A percentile compares a stretch with the other conserved stretches of the same genome.
Evolutionary conservation across 164 flowering plant species (phyloP).

Genomic region (Berberis vulgaris): DNA sequence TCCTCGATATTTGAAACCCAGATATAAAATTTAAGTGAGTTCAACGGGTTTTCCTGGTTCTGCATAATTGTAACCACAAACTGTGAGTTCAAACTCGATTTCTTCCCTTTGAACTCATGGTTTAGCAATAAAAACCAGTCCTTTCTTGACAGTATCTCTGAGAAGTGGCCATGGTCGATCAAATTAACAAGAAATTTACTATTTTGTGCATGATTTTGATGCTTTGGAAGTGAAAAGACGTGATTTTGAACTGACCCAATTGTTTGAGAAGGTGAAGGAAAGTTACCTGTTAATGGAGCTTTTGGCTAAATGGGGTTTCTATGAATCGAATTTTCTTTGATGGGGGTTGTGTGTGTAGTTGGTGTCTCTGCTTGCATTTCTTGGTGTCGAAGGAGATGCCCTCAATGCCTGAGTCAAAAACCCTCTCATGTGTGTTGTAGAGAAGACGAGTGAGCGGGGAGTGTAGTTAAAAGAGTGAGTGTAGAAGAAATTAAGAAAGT

Average conservation of each 20-base stretch:
- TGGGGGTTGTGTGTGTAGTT: no score
- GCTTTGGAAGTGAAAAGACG: neutral
- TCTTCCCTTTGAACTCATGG: conserved; percentile 37
- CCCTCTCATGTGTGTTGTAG: no score
- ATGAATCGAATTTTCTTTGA: no score
- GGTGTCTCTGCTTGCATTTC: no score
- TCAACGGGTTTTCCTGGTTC: conserved; percentile 58
- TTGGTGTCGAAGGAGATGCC: no score
- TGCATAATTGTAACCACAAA: conserved; percentile 52
- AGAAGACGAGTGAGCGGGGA: no score
- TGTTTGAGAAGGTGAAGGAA: no score
- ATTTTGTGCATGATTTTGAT: neutral
- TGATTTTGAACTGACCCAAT: neutral
- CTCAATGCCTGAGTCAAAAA: no score
- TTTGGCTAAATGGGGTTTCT: no score
- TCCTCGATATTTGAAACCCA: conserved; percentile 1
- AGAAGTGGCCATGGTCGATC: conserved; percentile 40
- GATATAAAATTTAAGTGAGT: conserved; percentile 50
- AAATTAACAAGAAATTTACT: neutral
- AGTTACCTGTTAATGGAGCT: no score
- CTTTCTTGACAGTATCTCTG: conserved; percentile 41
- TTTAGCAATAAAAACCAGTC: conserved; percentile 71
- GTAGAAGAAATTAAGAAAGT: no score
- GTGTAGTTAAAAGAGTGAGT: no score
- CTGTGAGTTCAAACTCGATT: conserved; percentile 30